Evolutionary conservation across 495 filamentous ascomycete species (phyloP), one percentile per base, ranked within the genome.

Genomic region (Tricharina praecox): DNA sequence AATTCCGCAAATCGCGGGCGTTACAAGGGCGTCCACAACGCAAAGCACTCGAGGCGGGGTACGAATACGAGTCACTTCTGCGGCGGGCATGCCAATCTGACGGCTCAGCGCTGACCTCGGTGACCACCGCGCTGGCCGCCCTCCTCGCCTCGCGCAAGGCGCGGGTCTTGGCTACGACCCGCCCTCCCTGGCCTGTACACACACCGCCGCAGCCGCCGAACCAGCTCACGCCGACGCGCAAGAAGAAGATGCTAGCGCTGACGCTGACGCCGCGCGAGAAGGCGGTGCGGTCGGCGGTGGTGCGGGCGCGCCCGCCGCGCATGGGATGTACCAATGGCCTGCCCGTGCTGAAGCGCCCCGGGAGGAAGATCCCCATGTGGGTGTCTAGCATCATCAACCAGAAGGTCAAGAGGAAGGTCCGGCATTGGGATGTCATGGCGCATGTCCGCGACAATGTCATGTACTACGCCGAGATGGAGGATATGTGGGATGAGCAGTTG

Each of bases 341-440:
- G 2, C 57, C 58, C 7, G 4, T 61, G 13, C 35, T 61, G 10
- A 51, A 56, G 0, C 43, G 47, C 3, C 57, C 53, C 4, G 58
- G 58, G 3, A 24, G 45, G n/a, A 35, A 32, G 11, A 46, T 44
- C 28, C 23, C 40, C 4, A 4, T 19, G 3, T 21, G 2, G 15
- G 46, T 61, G 23, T 9, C 47, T 9, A 41, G 46, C 37, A 34
- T 39, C 4, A 43, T 61, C 13, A 60, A 60, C 16, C 45, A 38
- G 5, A 51, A 53, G 46, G 57, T 52, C 7, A 49, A 40, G 13
- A 50, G 37, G 34, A 46, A 45, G 4, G 53, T 58, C 38, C 39
- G 38, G 15, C 44, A 56, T 11, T 1, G 35, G 1, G 40, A 61
- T 18, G 13, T 51, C 4, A 10, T 26, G 23, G 18, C 33, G 2